Evolutionary conservation across 1,284 basidiomycete genomes (phyloP).

Genomic region (Heterobasidion parviporum): DNA sequence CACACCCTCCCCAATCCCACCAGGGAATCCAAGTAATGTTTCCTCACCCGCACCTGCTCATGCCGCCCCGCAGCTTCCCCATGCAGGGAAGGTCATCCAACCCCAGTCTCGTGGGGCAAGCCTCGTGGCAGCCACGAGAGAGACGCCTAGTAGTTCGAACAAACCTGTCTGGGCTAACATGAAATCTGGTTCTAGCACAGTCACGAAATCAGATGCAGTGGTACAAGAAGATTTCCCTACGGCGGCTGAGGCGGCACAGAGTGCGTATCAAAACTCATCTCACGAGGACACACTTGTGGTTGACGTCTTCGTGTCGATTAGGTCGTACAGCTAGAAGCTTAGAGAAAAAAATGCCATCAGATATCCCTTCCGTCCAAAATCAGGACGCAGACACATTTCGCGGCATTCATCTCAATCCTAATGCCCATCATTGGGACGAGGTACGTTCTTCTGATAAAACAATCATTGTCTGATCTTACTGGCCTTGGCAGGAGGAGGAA

Average conservation of each 20-base stretch:
- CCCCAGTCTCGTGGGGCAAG: conserved; percentile 47
- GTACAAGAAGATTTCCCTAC: conserved; percentile 76
- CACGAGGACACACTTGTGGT: too few species aligned
- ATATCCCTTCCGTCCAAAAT: conserved; percentile 29
- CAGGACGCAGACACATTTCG: conserved; percentile 83
- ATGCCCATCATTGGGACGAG: conserved; percentile 94
- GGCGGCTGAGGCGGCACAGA: conserved; percentile 84
- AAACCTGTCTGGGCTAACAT: conserved; percentile 62
- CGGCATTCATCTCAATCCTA: conserved; percentile 85
- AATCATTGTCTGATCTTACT: background rate
- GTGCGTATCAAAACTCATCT: conserved; percentile 28
- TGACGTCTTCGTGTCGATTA: conserved; percentile 14
- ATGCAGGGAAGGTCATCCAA: conserved; percentile 59
- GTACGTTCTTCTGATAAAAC: conserved; percentile 36
- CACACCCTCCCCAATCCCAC: conserved; percentile 31
- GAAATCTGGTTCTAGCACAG: conserved; percentile 25
- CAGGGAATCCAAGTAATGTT: conserved; percentile 21
- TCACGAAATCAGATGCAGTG: conserved; percentile 30
- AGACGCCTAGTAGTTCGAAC: conserved; percentile 18
- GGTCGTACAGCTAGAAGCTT: conserved; percentile 18
- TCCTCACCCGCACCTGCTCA: conserved; percentile 17
- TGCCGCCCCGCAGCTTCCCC: conserved; percentile 39
- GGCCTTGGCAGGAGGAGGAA: conserved; percentile 60
- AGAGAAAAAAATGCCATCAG: conserved; percentile 33
- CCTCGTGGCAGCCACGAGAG: conserved; percentile 28